Percentiles rank a stretch among this genome's conserved stretches.
phyloP scores from a whole-genome alignment of 495 filamentous ascomycete genomes.

The Annulohypoxylon bovei region DNA sequence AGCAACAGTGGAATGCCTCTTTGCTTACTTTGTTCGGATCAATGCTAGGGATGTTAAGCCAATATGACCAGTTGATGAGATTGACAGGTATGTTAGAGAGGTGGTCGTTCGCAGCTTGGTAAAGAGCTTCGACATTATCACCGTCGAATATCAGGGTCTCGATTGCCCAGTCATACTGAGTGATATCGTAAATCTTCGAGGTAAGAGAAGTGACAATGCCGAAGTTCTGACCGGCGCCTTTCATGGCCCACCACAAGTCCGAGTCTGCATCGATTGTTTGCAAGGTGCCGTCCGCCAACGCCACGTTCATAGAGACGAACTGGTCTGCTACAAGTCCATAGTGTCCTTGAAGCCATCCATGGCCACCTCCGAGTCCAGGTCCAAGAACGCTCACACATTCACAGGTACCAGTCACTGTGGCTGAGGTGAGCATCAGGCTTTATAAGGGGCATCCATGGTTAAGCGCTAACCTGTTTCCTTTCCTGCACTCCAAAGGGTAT shows the following conservation, averaged over 20 bases:
- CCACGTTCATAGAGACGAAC: slow-evolving; percentile 57
- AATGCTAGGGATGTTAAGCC: slow-evolving; percentile 14
- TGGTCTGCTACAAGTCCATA: slow-evolving; percentile 63
- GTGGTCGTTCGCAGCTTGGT: slow-evolving; percentile 10
- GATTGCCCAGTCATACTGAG: slow-evolving; percentile 25
- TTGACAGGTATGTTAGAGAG: slow-evolving; percentile 13
- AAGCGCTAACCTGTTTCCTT: slow-evolving; percentile 34
- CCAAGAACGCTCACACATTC: slow-evolving; percentile 59
- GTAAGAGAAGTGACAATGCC: slow-evolving; percentile 55
- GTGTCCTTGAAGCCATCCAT: slow-evolving; percentile 60
- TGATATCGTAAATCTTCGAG: slow-evolving; percentile 23
- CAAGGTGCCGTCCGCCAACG: slow-evolving; percentile 58
- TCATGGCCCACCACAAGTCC: slow-evolving; percentile 61
- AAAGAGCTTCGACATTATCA: slow-evolving; percentile 37
- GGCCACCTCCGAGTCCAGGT: slow-evolving; percentile 61
- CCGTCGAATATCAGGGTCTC: slow-evolving; percentile 32
- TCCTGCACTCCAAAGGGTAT: slow-evolving; percentile 14
- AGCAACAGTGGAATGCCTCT: neutral
- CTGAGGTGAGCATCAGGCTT: neutral
- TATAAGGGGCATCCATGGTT: neutral
- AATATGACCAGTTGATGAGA: slow-evolving; percentile 23
- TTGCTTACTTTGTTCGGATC: slow-evolving; percentile 14
- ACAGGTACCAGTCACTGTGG: slow-evolving; percentile 55
- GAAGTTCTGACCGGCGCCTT: slow-evolving; percentile 66
- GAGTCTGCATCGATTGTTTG: slow-evolving; percentile 46